Evolutionary conservation across 495 filamentous ascomycete species (phyloP), one percentile per base, ranked within the genome.

Genomic region (Xylaria cubensis): DNA sequence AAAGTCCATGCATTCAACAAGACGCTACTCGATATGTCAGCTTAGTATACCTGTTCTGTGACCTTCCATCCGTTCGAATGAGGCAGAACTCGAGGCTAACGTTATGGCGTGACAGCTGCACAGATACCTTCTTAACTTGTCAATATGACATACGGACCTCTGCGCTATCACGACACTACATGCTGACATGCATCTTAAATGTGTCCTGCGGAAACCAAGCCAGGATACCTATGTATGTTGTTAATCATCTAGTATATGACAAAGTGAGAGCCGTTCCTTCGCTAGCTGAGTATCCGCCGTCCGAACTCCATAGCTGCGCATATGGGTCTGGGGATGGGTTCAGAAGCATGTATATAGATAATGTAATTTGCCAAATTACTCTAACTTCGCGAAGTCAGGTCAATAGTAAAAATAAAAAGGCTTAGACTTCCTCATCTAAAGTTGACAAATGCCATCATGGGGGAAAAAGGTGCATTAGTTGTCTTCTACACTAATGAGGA

Each of bases 151-250:
- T 44, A 64, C 10, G 29, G 61, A 64, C 39, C 39, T 42, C 61
- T 19, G 13, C 44, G 7, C 46, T 51, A 36, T 39, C 26, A 15
- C 8, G 42, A 26, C 26, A 15, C 8, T 67, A 26, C 13, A 5
- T 67, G 50, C 65, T 67, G 50, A 67, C 65, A 67, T 9, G n/a
- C 44, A 13, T 67, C 34, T 67, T 13, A 56, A 67, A 67, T 56
- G 7, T 41, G 36, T 44, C 19, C 24, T 67, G 32, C 34, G 19
- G 2, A 17, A 51, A 9, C 1, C 5, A 19, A 66, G 48, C 32
- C 64, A 67, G 41, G 64, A 55, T 32, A 3, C n/a, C n/a, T n/a
- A n/a, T n/a, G n/a, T n/a, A n/a, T 10, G 24, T 67, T 39, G 32
- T 21, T 61, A 7, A 39, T 12, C 29, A 9, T 36, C 15, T 59